Evolutionary conservation across 371 early-diverging fungal species (phyloP).

Genomic region (Apophysomyces ossiformis): DNA sequence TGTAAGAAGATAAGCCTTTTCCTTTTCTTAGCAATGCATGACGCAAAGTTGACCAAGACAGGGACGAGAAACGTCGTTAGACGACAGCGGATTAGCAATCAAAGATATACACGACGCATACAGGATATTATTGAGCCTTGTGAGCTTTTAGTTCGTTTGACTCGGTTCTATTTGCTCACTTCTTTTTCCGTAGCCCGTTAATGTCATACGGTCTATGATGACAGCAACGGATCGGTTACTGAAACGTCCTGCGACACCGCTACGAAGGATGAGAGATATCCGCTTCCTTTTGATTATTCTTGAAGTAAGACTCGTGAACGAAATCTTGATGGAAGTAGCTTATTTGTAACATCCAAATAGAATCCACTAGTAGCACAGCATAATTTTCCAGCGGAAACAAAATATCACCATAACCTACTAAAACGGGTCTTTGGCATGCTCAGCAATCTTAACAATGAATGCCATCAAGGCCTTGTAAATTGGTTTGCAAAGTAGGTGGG

Average conservation of each 20-base stretch:
- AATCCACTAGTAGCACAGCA: slow-evolving; percentile 74
- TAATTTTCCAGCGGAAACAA: slow-evolving; percentile 68
- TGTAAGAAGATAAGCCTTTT: slow-evolving; percentile 39
- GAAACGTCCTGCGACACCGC: slow-evolving; percentile 77
- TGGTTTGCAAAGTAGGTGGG: slow-evolving; percentile 73
- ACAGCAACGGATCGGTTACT: slow-evolving; percentile 74
- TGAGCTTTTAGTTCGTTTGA: slow-evolving; percentile 30
- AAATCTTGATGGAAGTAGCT: no score
- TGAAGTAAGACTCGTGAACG: slow-evolving; percentile 58
- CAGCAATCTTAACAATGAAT: slow-evolving; percentile 74
- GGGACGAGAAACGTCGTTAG: slow-evolving; percentile 57
- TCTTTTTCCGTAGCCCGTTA: slow-evolving; percentile 48
- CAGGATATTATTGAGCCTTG: slow-evolving; percentile 67
- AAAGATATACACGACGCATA: slow-evolving; percentile 75
- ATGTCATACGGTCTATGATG: slow-evolving; percentile 78
- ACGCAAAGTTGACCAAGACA: slow-evolving; percentile 23
- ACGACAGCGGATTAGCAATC: slow-evolving; percentile 72
- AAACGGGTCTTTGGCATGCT: slow-evolving; percentile 76
- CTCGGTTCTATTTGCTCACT: slow-evolving; percentile 12
- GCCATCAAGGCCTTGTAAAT: slow-evolving; percentile 77
- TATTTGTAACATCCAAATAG: slow-evolving; percentile 29
- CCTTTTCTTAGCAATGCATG: neutral
- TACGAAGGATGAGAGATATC: slow-evolving; percentile 62
- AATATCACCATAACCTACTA: slow-evolving; percentile 73
- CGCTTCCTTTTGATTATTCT: slow-evolving; percentile 82